These are phyloP conservation scores for Citrus glauca DNA, from an alignment of 345 rosid genomes.

Conservation along the genomic window DNA sequence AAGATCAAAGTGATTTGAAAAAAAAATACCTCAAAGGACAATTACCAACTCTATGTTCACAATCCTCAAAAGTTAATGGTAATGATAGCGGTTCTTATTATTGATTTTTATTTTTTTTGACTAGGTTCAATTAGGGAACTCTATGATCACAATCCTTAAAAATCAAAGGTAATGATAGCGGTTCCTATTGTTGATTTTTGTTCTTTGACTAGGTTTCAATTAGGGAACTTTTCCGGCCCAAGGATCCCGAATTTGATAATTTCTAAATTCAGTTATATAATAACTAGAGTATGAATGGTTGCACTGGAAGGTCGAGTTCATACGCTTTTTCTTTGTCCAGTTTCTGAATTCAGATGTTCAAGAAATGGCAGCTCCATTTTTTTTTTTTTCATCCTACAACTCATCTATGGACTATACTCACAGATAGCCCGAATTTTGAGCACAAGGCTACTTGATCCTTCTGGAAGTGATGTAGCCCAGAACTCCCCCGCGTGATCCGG, in stretches of 20 bases:
- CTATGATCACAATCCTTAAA: background rate
- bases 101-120: background rate
- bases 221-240: background rate
- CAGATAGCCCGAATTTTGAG: background rate
- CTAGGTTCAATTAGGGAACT: too few species aligned
- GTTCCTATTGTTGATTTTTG: background rate
- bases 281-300: too few species aligned
- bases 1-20: background rate
- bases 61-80: background rate
- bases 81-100: background rate
- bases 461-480: too few species aligned
- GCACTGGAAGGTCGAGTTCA: background rate
- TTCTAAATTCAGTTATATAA: too few species aligned
- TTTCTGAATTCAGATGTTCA: too few species aligned
- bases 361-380: too few species aligned
- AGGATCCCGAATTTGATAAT: too few species aligned
- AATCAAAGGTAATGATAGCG: background rate
- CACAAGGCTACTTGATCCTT: background rate
- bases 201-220: background rate
- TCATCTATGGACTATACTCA: background rate
- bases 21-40: background rate
- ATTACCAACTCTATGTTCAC: background rate
- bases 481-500: too few species aligned
- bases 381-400: background rate
- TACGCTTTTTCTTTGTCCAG: background rate